These are phyloP conservation scores for Leccinum boreale DNA, from an alignment of 768 basidiomycete genomes.

Conservation along the genomic window DNA sequence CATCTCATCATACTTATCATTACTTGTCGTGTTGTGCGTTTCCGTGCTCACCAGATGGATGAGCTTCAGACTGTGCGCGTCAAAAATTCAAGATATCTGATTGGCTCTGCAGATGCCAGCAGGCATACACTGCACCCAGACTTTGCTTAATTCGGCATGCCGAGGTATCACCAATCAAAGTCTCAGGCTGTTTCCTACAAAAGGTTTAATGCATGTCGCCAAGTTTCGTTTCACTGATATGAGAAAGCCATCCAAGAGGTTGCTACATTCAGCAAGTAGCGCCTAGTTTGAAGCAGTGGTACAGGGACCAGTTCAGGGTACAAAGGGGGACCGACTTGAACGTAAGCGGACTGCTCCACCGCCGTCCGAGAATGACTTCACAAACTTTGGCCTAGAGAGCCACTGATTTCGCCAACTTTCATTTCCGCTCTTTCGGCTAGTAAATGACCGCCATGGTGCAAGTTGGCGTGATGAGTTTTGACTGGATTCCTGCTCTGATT, in stretches of 20 bases:
- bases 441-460: not conserved
- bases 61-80: not conserved
- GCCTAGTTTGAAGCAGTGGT: not conserved
- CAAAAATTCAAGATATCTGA: not conserved
- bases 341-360: not conserved
- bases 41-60: not conserved
- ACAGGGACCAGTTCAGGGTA: not conserved
- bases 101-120: not conserved
- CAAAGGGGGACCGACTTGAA: not conserved
- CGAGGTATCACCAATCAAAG: not conserved
- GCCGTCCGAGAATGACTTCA: not conserved
- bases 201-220: not conserved
- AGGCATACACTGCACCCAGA: not conserved
- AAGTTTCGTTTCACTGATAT: not conserved
- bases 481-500: not conserved
- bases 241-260: not conserved
- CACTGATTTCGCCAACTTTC: not conserved
- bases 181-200: not conserved
- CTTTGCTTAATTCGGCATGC: not conserved
- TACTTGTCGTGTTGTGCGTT: not conserved
- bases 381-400: not conserved
- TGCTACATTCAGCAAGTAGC: not conserved
- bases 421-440: constrained; percentile 1
- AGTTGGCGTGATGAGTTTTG: not conserved
- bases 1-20: not conserved